Evolutionary conservation across 1,139 yeast species (phyloP).

Genomic region (Scheffersomyces illinoinensis): DNA sequence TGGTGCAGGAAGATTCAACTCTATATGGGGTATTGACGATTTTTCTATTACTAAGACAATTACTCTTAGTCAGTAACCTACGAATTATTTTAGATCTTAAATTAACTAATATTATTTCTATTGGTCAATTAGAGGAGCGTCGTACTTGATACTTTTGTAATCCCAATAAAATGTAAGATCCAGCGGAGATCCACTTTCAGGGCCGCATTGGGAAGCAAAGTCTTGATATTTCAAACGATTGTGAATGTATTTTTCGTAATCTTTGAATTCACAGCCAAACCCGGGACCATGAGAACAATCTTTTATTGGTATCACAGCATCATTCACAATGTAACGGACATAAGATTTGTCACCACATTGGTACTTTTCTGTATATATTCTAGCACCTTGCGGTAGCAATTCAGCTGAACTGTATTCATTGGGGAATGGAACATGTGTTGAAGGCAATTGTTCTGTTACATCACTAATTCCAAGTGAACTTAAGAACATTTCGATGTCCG

Average conservation of each 20-base stretch:
- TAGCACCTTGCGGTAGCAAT: conserved; percentile 55
- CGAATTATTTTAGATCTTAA: neutral
- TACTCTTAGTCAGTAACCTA: conserved; percentile 21
- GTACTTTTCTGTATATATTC: conserved; percentile 48
- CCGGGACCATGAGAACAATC: conserved; percentile 55
- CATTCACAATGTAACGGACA: conserved; percentile 51
- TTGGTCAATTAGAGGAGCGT: neutral
- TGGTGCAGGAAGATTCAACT: conserved; percentile 54
- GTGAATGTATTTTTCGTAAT: conserved; percentile 34
- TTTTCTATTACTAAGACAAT: conserved; percentile 40
- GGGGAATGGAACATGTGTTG: conserved; percentile 31
- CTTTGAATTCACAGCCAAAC: conserved; percentile 50
- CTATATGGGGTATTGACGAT: conserved; percentile 51
- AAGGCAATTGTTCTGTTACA: conserved; percentile 27
- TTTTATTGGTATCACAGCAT: conserved; percentile 55
- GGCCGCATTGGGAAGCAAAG: conserved; percentile 30
- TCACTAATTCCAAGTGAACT: conserved; percentile 50
- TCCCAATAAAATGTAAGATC: neutral
- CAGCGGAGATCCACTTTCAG: conserved; percentile 7
- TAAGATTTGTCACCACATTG: conserved; percentile 36
- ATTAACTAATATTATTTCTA: neutral
- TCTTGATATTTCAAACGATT: conserved; percentile 28
- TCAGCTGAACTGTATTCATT: conserved; percentile 45
- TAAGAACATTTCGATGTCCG: conserved; percentile 49
- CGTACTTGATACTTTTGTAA: neutral